phyloP scores from a whole-genome alignment of 331 rosid genomes.

The Rosa hybrid region DNA sequence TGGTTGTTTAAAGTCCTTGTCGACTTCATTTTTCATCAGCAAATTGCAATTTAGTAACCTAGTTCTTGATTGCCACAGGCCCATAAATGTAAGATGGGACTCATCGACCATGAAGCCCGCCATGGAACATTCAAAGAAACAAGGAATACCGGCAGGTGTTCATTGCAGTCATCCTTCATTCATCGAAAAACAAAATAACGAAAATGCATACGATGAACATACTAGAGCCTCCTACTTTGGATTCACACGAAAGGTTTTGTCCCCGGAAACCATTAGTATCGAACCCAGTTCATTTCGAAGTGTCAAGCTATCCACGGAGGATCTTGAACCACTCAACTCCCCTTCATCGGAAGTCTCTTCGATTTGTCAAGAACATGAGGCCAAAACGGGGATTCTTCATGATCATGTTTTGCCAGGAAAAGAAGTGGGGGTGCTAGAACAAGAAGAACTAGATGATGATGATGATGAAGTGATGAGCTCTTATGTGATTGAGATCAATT shows the following conservation, averaged over 20 bases:
- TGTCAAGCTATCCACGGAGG: constrained; percentile 51
- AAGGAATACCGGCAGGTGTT: constrained; percentile 34
- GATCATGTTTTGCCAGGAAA: constrained; percentile 35
- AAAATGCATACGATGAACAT: constrained; percentile 46
- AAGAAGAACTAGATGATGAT: constrained; percentile 34
- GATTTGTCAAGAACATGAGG: constrained; percentile 60
- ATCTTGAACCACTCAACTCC: constrained; percentile 59
- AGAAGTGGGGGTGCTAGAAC: constrained; percentile 34
- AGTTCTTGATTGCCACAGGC: constrained; percentile 45
- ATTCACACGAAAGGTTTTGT: constrained; percentile 57
- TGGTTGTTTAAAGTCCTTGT: neutral
- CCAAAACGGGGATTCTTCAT: constrained; percentile 43
- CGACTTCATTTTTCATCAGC: neutral
- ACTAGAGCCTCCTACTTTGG: constrained; percentile 49
- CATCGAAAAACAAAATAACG: constrained; percentile 41
- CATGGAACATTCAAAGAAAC: constrained; percentile 39
- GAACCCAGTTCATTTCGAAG: constrained; percentile 61
- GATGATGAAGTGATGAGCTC: constrained; percentile 43
- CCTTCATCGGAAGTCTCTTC: constrained; percentile 72
- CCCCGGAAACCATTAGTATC: constrained; percentile 66
- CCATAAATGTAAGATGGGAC: constrained; percentile 66
- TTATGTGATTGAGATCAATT: constrained; percentile 48
- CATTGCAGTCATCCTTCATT: constrained; percentile 33
- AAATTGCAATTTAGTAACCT: constrained; percentile 4
- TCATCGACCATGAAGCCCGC: constrained; percentile 43